phyloP scores from a whole-genome alignment of 208 protist genomes.

The Acanthamoeba lugdunensis region DNA sequence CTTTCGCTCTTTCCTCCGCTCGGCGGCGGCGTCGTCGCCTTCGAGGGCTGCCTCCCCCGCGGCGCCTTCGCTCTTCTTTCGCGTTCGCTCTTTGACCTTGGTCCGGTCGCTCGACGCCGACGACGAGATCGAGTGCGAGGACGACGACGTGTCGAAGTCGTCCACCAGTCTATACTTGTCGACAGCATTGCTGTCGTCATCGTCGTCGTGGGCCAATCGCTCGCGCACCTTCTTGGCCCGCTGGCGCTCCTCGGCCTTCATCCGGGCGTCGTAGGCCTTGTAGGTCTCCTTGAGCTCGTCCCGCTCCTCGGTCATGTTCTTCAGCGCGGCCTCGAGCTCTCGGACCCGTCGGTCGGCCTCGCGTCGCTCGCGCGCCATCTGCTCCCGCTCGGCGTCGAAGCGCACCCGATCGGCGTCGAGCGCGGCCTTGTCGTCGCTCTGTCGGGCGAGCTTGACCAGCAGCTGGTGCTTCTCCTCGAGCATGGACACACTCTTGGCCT shows the following conservation, averaged over 20 bases:
- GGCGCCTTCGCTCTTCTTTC: slow-evolving; percentile 32
- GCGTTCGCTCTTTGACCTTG: background rate
- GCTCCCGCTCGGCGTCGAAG: slow-evolving; percentile 27
- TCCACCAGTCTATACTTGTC: background rate
- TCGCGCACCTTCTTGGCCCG: slow-evolving; percentile 30
- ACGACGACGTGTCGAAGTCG: background rate
- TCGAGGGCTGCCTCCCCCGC: background rate
- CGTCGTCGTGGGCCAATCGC: background rate
- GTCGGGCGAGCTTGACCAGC: slow-evolving; percentile 6
- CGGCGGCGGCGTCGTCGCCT: background rate
- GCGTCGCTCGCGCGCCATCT: slow-evolving; percentile 23
- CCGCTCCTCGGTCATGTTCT: slow-evolving; percentile 6
- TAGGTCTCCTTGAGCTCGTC: slow-evolving; percentile 59
- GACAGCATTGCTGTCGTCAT: background rate
- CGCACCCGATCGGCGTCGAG: slow-evolving; percentile 1
- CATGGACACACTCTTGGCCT: slow-evolving; percentile 22
- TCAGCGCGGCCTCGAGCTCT: slow-evolving; percentile 20
- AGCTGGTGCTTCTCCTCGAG: slow-evolving; percentile 63
- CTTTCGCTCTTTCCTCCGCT: slow-evolving; percentile 31
- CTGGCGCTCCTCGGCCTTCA: slow-evolving; percentile 32
- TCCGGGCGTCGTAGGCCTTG: slow-evolving; percentile 25
- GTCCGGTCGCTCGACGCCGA: background rate
- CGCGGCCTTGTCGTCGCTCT: background rate
- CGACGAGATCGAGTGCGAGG: background rate
- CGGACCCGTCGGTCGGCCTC: background rate